phyloP scores from a whole-genome alignment of 495 filamentous ascomycete genomes.

The Xylaria nigripes region DNA sequence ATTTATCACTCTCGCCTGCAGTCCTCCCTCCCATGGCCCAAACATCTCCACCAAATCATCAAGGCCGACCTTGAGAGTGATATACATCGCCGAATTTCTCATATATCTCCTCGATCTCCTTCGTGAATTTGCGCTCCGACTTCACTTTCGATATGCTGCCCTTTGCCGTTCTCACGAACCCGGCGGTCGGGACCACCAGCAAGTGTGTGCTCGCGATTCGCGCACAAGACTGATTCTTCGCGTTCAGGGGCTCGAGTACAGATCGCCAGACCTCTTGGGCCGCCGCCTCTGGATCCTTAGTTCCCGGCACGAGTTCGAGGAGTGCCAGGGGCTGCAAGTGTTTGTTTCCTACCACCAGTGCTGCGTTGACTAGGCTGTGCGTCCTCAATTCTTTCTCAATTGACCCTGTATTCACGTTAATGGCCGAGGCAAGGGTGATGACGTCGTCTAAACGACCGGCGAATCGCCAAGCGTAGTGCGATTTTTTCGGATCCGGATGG shows the following conservation, averaged over 20 bases:
- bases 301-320: background rate
- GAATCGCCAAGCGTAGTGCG: background rate
- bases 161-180: background rate
- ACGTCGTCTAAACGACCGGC: background rate
- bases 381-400: background rate
- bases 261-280: background rate
- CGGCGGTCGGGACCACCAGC: background rate
- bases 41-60: too few relatives aligned
- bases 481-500: slow-evolving; percentile 1
- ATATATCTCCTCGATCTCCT: background rate
- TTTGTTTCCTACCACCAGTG: background rate
- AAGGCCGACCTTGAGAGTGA: background rate
- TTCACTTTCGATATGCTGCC: background rate
- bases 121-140: background rate
- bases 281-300: background rate
- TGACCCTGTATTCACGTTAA: background rate
- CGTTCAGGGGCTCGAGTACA: background rate
- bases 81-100: background rate
- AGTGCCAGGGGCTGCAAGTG: background rate
- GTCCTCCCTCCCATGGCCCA: too few relatives aligned
- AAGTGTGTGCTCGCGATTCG: background rate
- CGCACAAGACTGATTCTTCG: background rate
- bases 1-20: too few relatives aligned
- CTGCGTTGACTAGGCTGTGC: background rate
- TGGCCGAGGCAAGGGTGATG: background rate